phyloP scores from a whole-genome alignment of 805 yeast species.

The Yueomyces sinensis region DNA sequence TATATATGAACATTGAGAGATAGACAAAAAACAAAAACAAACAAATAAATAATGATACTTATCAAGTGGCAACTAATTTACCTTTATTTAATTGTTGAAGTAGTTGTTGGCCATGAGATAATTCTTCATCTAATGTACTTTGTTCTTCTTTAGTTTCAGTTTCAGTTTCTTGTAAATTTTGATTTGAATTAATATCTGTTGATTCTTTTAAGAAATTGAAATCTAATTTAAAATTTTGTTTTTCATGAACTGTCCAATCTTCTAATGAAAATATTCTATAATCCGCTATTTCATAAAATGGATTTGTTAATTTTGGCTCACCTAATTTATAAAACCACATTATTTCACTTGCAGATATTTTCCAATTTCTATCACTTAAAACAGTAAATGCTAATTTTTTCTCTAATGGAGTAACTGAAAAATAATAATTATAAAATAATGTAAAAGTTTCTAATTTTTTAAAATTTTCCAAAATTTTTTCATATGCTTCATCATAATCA shows the following conservation, averaged over 20 bases:
- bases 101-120: constrained; percentile 19
- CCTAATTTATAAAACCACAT: constrained; percentile 30
- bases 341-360: constrained; percentile 19
- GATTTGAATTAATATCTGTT: neutral
- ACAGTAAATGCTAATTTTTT: constrained; percentile 25
- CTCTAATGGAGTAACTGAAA: constrained; percentile 30
- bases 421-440: constrained; percentile 32
- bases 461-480: constrained; percentile 14
- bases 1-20: no score
- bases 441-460: constrained; percentile 24
- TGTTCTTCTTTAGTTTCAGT: neutral
- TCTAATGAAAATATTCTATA: constrained; percentile 31
- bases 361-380: constrained; percentile 28
- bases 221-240: constrained; percentile 28
- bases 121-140: no score
- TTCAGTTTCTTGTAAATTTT: neutral
- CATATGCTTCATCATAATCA: neutral
- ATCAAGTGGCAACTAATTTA: constrained; percentile 1
- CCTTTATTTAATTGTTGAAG: constrained; percentile 20
- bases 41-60: no score
- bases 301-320: constrained; percentile 26
- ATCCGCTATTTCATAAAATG: constrained; percentile 30
- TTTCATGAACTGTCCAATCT: constrained; percentile 32
- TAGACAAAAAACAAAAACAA: no score
- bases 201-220: constrained; percentile 14